Evolutionary conservation across 1,139 yeast genomes (phyloP), one percentile per base, ranked within the genome.

Genomic region (Pichia sp.): DNA sequence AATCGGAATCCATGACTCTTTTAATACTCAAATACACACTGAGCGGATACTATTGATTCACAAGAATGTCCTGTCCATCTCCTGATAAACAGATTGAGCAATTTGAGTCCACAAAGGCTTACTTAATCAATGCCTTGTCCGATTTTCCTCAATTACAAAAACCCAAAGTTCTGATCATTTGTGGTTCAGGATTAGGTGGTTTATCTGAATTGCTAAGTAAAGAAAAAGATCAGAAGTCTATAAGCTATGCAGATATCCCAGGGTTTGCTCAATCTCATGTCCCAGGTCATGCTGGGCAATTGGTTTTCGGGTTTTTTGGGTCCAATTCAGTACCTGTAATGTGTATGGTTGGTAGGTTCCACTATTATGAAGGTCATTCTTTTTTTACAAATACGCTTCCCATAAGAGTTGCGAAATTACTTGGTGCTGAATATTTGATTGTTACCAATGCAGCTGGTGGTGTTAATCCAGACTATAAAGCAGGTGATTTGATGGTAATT

Each of bases 361-460:
- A 89, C 56, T 84, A 83, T 49, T 91, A 91, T 56, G 97, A 91
- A 61, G 97, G 98, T 2, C 83, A 86, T 61, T 71, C 77, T 17
- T 75, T 88, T 53, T 77, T 74, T 47, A 84, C 84, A 45, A 82
- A 95, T 2, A 85, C 89, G 0, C 84, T 86, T 60, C 96, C 97
- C 0, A 70, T 91, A 18, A 72, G 97, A 47, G 79, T 84, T 23
- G 79, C 94, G 44, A 70, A 76, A 43, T 60, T 67, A 28, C 64
- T 89, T 52, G 84, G 82, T 0, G 76, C 81, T 28, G 61, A 68
- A 33, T 68, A 69, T 5, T 67, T 89, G 34, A 68, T 91, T 25
- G 95, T 80, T 4, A 91, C 97, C 20, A 91, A 91, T 61, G 97
- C 97, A 2, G 95, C 96, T 3, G 98, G 97, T 28, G 96, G 96